Evolutionary conservation across 805 yeast genomes (phyloP).

Genomic region (Blastobotrys parvus): DNA sequence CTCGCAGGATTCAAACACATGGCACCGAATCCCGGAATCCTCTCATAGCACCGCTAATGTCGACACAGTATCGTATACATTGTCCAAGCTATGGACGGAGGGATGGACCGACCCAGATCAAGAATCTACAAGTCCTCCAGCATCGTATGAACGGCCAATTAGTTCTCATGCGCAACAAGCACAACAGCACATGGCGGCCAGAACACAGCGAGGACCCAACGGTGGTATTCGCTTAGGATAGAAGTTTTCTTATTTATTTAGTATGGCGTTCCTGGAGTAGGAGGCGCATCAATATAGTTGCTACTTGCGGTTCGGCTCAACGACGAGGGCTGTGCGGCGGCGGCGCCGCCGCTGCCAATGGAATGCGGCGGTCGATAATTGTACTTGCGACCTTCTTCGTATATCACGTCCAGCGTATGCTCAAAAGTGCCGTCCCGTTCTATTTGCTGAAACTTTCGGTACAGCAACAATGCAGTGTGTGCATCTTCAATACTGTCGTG

Average conservation of each 20-base stretch:
- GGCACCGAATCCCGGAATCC: conserved; percentile 7
- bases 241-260: not conserved
- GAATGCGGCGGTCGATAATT: conserved; percentile 29
- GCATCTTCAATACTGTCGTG: conserved; percentile 99
- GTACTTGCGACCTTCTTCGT: conserved; percentile 34
- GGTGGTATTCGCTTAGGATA: conserved; percentile 9
- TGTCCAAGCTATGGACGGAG: conserved; percentile 19
- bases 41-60: conserved; percentile 11
- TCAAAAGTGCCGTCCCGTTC: conserved; percentile 52
- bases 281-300: not conserved
- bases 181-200: conserved; percentile 12
- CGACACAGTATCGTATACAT: conserved; percentile 10
- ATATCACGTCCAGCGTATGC: conserved; percentile 52
- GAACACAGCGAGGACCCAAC: conserved; percentile 9
- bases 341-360: not conserved
- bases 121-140: not conserved
- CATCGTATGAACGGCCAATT: conserved; percentile 6
- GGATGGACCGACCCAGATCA: conserved; percentile 18
- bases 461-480: conserved; percentile 68
- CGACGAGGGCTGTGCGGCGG: no score
- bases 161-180: conserved; percentile 15
- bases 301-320: not conserved
- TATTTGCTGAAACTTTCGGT: conserved; percentile 62
- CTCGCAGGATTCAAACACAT: conserved; percentile 1
- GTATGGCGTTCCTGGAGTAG: not conserved